Evolutionary conservation across 768 basidiomycete genomes (phyloP), one percentile per base, ranked within the genome.

Genomic region (Roridomyces roridus): DNA sequence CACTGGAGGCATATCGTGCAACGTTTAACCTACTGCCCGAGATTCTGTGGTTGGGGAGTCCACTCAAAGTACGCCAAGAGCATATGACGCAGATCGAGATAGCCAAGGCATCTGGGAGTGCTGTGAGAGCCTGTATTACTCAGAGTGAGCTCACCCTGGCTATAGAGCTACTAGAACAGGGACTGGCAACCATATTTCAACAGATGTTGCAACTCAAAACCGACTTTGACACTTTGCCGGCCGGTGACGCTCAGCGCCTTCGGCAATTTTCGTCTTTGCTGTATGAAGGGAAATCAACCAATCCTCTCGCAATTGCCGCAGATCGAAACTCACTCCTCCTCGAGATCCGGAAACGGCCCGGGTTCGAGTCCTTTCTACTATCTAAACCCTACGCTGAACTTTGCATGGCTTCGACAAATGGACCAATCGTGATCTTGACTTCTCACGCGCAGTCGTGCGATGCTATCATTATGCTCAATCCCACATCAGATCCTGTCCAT

Each of bases 371-470:
- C 8, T 65, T 63, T 36, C 47, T 63, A 17, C 39, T 46, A n/a
- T 55, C 56, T 28, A 34, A 42, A 6, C 36, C 50, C 9, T 57
- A 57, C 31, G 21, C 25, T 6, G 39, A 55, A 11, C 48, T 62
- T 10, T 42, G 26, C 20, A 17, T 28, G 18, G 65, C 59, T 1
- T 50, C 65, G 14, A 12, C 57, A 26, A 36, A 42, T 9, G 65
- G 65, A 21, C 62, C 55, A 20, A 45, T 65, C 23, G 51, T 65
- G n/a, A 48, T 65, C n/a, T 20, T 64, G 15, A 62, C 50, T 26
- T 44, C 23, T 36, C 45, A 29, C 37, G 21, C 11, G 59, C 51
- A 44, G 8, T 6, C 12, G 7, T 64, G 63, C 42, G 59, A 63
- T 46, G 59, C 51, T 7, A 42, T 65, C 14, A 64, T 65, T 29